These are phyloP conservation scores for Neoconidiobolus thromboides DNA, from an alignment of 371 early-diverging fungal genomes.

Conservation along the genomic window DNA sequence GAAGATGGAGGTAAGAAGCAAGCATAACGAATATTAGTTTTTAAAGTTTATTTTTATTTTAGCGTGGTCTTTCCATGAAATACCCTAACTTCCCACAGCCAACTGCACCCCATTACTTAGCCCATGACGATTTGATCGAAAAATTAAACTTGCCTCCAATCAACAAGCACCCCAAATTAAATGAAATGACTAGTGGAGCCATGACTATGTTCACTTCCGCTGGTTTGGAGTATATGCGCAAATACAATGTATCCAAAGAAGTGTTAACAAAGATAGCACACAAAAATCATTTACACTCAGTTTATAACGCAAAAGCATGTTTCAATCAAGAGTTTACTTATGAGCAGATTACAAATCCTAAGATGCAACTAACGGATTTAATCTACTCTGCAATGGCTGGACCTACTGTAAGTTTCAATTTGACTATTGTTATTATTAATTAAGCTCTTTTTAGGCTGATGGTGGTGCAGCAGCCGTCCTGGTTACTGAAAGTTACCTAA, in stretches of 20 bases:
- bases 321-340: not conserved
- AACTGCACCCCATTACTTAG: not conserved
- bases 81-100: not conserved
- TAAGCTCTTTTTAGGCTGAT: constrained; percentile 18
- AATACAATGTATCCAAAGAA: not conserved
- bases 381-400: not conserved
- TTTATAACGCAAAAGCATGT: not conserved
- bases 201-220: not conserved
- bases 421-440: not conserved
- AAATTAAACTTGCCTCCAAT: not conserved
- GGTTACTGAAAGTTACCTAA: constrained; percentile 45
- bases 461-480: constrained; percentile 49
- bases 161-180: not conserved
- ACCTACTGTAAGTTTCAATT: not conserved
- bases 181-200: not conserved
- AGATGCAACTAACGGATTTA: not conserved
- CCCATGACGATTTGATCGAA: not conserved
- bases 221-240: not conserved
- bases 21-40: constrained; percentile 32
- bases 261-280: not conserved
- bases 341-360: not conserved
- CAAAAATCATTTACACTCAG: not conserved
- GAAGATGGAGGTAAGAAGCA: not conserved
- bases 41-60: constrained; percentile 62
- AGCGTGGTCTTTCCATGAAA: constrained; percentile 18